Evolutionary conservation across 768 basidiomycete species (phyloP), one percentile per base, ranked within the genome.

Genomic region (Clitopilus passeckerianus): DNA sequence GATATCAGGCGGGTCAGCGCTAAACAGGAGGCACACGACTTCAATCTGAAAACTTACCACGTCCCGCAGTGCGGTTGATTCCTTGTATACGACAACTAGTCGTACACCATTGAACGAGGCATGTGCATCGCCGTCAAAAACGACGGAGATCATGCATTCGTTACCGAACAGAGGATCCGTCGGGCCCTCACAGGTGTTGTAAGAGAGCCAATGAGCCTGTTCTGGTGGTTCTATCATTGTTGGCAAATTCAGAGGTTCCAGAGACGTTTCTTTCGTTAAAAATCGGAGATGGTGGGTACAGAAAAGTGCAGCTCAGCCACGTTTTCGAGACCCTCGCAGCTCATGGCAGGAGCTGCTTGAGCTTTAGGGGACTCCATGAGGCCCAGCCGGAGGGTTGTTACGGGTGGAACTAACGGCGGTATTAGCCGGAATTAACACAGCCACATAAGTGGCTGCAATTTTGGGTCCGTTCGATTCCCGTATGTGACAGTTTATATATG

Each of bases 101-200:
- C 60, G 54, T 55, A 63, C 60, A 8, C 54, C 60, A 27, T 50
- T 34, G 20, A 63, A 63, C 34, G 35, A 15, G 30, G 30, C 43
- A 35, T 18, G 34, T 6, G 50, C 54, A 3, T 46, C 59, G 9
- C 46, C 60, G 6, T 63, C 62, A 23, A 63, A 37, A 24, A 63
- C 62, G 30, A 61, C 54, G 34, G 62, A 60, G 20, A 60, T 34
- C 62, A 60, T 57, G 50, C 57, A 63, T 37, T 55, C 52, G 55
- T 58, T 59, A 23, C 44, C 54, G n/a, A 46, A 34, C 27, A 34
- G 34, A 15, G 61, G 53, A 44, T 23, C 12, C 27, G 54, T 34
- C 20, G 61, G 59, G 5, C 61, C 59, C 18, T 62, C 61, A 50
- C 53, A 62, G 23, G 34, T 53, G 41, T 33, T 62, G 54, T 54